These are phyloP conservation scores for Hortaea sp. DNA, from an alignment of 2,329 filamentous ascomycete genomes.

Conservation along the genomic window DNA sequence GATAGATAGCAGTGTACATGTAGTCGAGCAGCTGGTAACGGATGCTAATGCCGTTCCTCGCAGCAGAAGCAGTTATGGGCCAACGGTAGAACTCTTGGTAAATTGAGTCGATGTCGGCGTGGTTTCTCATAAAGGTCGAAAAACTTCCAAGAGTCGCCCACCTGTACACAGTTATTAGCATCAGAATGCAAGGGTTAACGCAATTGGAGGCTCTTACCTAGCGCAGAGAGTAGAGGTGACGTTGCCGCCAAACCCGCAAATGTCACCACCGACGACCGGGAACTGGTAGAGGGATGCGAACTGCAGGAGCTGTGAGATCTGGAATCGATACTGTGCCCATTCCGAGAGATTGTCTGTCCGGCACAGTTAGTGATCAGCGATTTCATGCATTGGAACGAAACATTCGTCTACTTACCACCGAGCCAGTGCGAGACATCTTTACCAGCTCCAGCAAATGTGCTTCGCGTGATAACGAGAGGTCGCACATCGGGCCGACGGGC, in stretches of 20 bases:
- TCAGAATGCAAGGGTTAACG: too few relatives aligned
- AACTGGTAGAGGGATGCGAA: constrained; percentile 36
- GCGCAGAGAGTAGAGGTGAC: constrained; percentile 60
- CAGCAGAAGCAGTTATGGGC: constrained; percentile 51
- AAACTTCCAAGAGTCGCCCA: constrained; percentile 67
- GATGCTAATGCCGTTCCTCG: constrained; percentile 57
- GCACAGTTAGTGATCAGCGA: neutral
- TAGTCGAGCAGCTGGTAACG: constrained; percentile 68
- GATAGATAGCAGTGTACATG: constrained; percentile 61
- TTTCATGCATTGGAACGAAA: neutral
- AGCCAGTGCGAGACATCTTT: constrained; percentile 42
- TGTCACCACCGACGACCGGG: constrained; percentile 46
- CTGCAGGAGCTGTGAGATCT: constrained; percentile 34
- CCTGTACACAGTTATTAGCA: neutral
- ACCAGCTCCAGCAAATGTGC: constrained; percentile 65
- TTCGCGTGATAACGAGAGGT: constrained; percentile 63
- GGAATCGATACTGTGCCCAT: constrained; percentile 35
- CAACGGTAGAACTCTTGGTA: constrained; percentile 65
- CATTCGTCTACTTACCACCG: constrained; percentile 27
- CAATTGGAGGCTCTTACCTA: constrained; percentile 26
- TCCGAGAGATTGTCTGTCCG: constrained; percentile 39
- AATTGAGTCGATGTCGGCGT: constrained; percentile 46
- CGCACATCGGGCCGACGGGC: constrained; percentile 50
- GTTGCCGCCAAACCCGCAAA: constrained; percentile 63
- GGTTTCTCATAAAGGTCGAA: constrained; percentile 65